phyloP scores from a whole-genome alignment of 331 rosid genomes.

The Malus hybrid region DNA sequence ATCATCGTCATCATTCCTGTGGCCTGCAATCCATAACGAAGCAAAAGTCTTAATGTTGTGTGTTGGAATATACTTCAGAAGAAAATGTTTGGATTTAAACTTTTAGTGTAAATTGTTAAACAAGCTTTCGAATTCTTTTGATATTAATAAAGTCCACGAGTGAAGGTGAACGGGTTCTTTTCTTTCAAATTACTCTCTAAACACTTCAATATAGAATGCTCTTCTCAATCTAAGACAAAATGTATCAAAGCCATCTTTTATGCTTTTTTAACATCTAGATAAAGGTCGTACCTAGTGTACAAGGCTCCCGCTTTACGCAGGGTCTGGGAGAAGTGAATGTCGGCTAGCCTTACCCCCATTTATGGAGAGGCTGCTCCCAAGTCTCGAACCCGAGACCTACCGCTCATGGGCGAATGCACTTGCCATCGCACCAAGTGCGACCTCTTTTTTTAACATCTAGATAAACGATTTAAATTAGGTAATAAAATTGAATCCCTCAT shows the following conservation, averaged over 20 bases:
- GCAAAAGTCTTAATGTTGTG: neutral
- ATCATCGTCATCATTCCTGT: constrained; percentile 89
- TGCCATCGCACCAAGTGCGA: too few species aligned
- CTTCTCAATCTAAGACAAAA: neutral
- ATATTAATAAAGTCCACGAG: neutral
- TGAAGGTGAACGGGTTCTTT: neutral
- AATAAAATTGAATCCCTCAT: neutral
- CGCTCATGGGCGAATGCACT: too few species aligned
- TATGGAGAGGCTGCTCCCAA: too few species aligned
- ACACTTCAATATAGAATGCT: neutral
- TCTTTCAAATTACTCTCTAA: neutral
- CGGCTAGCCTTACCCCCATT: too few species aligned
- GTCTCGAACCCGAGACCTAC: too few species aligned
- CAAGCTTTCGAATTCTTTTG: neutral
- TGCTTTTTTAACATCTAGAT: neutral
- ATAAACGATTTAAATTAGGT: neutral
- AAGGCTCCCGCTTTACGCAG: too few species aligned
- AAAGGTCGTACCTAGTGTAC: too few species aligned
- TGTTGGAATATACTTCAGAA: neutral
- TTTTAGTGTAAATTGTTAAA: neutral
- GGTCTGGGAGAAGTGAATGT: too few species aligned
- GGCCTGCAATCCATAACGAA: constrained; percentile 44
- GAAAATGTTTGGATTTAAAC: neutral
- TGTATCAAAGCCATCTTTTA: neutral
- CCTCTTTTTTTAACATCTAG: neutral